Conservation (phyloP, 257 asterid genomes). For the Primulina huaijiensis region DNA sequence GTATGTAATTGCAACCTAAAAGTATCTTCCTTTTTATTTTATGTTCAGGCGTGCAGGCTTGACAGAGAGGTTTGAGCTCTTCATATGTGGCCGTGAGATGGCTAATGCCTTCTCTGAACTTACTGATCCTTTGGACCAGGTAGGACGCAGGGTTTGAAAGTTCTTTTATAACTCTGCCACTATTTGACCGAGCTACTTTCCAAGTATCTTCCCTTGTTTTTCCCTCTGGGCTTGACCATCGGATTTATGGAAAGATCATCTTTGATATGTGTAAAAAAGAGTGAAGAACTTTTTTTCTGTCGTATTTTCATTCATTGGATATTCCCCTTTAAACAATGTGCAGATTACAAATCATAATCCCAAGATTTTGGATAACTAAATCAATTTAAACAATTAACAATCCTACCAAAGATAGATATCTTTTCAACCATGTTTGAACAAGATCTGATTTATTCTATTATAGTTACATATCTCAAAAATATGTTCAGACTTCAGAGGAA, state of each 20-base stretch:
- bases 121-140: conserved; percentile 97
- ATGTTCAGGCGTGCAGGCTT: conserved; percentile 64
- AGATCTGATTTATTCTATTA: no score
- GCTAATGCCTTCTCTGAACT: conserved; percentile 91
- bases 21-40: conserved; percentile 19
- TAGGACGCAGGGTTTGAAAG: conserved; percentile 17
- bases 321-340: no score
- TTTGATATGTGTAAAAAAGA: no score
- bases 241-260: not conserved
- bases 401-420: no score
- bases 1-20: not conserved
- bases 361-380: no score
- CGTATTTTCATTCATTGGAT: no score
- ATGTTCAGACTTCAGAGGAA: no score
- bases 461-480: no score
- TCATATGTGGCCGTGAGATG: conserved; percentile 86
- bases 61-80: conserved; percentile 97
- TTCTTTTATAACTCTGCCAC: not conserved
- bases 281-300: no score
- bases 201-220: not conserved
- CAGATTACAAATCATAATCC: no score
- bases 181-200: not conserved
- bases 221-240: not conserved
- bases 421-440: no score
- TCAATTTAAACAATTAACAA: no score